Percentiles rank a stretch among this genome's conserved stretches.
Conservation (phyloP, 148 eudicot genomes). For the Suaeda aralocaspica region DNA sequence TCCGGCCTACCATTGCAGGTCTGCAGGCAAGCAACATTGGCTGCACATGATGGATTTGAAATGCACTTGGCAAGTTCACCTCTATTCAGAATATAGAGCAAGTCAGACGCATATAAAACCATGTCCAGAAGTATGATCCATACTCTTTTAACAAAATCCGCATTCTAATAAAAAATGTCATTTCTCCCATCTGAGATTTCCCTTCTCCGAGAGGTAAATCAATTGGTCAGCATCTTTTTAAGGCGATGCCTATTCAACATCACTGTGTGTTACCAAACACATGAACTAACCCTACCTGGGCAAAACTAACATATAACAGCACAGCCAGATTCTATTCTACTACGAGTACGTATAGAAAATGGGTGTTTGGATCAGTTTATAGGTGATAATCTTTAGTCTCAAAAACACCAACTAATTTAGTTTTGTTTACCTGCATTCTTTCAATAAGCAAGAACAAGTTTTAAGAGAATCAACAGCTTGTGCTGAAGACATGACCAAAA, state of each 20-base stretch:
- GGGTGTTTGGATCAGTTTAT: background rate
- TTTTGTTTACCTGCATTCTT: constrained; percentile 82
- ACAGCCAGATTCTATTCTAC: background rate
- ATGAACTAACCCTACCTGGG: background rate
- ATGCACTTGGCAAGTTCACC: constrained; percentile 93
- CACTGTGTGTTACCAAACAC: background rate
- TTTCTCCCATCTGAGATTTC: background rate
- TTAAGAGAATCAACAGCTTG: constrained; percentile 94
- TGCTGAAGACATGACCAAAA: constrained; percentile 70
- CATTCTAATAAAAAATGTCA: background rate
- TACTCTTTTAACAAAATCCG: background rate
- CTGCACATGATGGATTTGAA: constrained; percentile 96
- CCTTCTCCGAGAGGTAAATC: background rate
- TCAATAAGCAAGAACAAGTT: constrained; percentile 86
- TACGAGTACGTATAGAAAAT: background rate
- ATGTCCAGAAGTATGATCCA: background rate
- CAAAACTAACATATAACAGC: background rate
- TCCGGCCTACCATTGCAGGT: constrained; percentile 96
- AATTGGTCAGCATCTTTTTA: no score
- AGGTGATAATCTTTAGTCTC: background rate
- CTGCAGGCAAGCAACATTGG: constrained; percentile 95
- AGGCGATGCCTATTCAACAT: background rate
- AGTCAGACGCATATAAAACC: constrained; percentile 11
- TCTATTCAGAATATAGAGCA: constrained; percentile 35
- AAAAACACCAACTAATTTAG: background rate